Conservation (phyloP, 2,329 filamentous ascomycete species). For the Dryadomyces quercus-mongolicae region DNA sequence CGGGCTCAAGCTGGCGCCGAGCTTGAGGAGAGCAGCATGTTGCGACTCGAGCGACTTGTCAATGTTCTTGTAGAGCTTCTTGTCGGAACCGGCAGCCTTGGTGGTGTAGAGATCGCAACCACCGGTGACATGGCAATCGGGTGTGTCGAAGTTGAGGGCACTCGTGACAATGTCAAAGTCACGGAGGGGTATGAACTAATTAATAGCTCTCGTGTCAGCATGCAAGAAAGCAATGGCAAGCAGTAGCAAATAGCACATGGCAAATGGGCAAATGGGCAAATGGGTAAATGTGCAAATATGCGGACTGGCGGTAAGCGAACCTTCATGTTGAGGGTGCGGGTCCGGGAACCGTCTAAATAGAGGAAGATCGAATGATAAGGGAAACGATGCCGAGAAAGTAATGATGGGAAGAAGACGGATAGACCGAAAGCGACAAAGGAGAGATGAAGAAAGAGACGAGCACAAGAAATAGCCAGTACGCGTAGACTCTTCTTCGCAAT, state of each 20-base stretch:
- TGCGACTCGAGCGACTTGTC: constrained; percentile 84
- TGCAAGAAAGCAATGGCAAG: no score
- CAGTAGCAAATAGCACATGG: not conserved
- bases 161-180: constrained; percentile 86
- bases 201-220: constrained; percentile 23
- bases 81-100: constrained; percentile 88
- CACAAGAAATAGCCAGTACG: not conserved
- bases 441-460: not conserved
- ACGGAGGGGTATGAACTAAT: constrained; percentile 77
- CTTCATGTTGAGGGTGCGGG: constrained; percentile 2
- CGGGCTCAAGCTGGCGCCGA: constrained; percentile 79
- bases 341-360: not conserved
- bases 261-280: no score
- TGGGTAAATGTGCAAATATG: not conserved
- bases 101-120: constrained; percentile 96
- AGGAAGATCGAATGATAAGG: not conserved
- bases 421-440: no score
- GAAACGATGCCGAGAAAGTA: not conserved
- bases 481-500: no score
- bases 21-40: constrained; percentile 75
- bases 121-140: constrained; percentile 83
- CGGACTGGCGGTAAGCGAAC: not conserved
- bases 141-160: constrained; percentile 90
- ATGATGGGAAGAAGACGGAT: not conserved
- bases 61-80: constrained; percentile 94